These are phyloP conservation scores for Eucalyptus marginata DNA, from an alignment of 345 rosid genomes.

Conservation along the genomic window DNA sequence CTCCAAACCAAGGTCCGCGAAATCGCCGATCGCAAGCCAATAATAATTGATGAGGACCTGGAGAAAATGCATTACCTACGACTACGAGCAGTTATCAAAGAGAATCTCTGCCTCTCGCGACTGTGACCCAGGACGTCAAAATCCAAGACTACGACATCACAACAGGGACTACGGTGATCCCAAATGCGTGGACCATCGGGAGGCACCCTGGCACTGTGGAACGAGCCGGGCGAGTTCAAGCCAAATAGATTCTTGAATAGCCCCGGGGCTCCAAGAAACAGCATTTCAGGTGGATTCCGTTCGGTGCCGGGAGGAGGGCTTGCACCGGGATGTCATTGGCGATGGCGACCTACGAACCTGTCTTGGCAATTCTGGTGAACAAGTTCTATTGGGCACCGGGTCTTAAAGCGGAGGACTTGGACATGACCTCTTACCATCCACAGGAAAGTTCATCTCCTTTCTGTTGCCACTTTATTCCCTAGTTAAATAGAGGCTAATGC, in stretches of 20 bases:
- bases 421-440: constrained; percentile 6
- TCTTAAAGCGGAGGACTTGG: constrained; percentile 2
- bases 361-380: constrained; percentile 3
- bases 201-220: constrained; percentile 14
- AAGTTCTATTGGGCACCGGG: constrained; percentile 17
- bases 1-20: constrained; percentile 1
- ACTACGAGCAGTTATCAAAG: constrained; percentile 22
- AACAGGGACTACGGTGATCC: constrained; percentile 1
- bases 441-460: constrained; percentile 7
- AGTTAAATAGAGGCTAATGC: too few relatives aligned
- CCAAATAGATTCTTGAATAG: constrained; percentile 22
- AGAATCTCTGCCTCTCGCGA: constrained; percentile 13
- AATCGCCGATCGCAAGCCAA: not conserved
- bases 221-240: constrained; percentile 6
- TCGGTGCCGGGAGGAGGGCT: constrained; percentile 23
- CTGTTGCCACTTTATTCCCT: not conserved
- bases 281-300: constrained; percentile 13
- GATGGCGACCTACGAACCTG: not conserved
- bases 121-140: constrained; percentile 1
- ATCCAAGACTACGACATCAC: constrained; percentile 5
- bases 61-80: constrained; percentile 1
- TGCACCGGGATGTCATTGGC: constrained; percentile 12
- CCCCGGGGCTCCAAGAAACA: constrained; percentile 5
- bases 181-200: constrained; percentile 19
- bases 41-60: not conserved